Conservation (phyloP, 2,329 filamentous ascomycete genomes). For the Cordyceps fumosorosea region DNA sequence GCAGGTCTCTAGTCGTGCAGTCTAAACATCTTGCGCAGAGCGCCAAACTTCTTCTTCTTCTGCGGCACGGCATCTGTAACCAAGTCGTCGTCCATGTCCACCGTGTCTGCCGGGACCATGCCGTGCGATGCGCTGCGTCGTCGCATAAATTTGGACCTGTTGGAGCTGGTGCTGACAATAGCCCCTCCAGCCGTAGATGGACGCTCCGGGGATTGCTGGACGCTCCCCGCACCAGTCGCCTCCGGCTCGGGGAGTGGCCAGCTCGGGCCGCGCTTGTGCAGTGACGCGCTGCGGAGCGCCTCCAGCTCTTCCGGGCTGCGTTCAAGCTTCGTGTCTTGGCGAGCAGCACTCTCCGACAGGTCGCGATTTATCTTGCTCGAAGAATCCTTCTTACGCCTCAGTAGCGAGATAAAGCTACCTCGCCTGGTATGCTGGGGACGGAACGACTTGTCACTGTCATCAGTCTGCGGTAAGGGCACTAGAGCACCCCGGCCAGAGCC, state of each 20-base stretch:
- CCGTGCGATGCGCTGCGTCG: slow-evolving; percentile 33
- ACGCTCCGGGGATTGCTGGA: slow-evolving; percentile 22
- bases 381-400: slow-evolving; percentile 56
- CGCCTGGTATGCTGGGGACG: slow-evolving; percentile 31
- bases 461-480: slow-evolving; percentile 17
- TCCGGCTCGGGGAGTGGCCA: slow-evolving; percentile 29
- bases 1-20: slow-evolving; percentile 35
- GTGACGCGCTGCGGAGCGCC: slow-evolving; percentile 33
- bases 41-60: slow-evolving; percentile 62
- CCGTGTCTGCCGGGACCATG: slow-evolving; percentile 18
- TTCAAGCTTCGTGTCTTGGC: slow-evolving; percentile 57
- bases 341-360: slow-evolving; percentile 49
- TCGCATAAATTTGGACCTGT: slow-evolving; percentile 26
- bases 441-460: slow-evolving; percentile 16
- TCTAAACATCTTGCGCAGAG: slow-evolving; percentile 58
- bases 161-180: slow-evolving; percentile 15
- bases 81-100: neutral
- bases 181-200: slow-evolving; percentile 30
- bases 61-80: slow-evolving; percentile 17
- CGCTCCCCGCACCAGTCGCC: slow-evolving; percentile 25
- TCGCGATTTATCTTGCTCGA: slow-evolving; percentile 49
- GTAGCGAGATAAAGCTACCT: slow-evolving; percentile 49
- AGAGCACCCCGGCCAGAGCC: slow-evolving; percentile 36
- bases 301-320: slow-evolving; percentile 47
- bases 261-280: slow-evolving; percentile 24